phyloP scores from a whole-genome alignment of 2,329 filamentous ascomycete species.

The Intubia oerlemansii region DNA sequence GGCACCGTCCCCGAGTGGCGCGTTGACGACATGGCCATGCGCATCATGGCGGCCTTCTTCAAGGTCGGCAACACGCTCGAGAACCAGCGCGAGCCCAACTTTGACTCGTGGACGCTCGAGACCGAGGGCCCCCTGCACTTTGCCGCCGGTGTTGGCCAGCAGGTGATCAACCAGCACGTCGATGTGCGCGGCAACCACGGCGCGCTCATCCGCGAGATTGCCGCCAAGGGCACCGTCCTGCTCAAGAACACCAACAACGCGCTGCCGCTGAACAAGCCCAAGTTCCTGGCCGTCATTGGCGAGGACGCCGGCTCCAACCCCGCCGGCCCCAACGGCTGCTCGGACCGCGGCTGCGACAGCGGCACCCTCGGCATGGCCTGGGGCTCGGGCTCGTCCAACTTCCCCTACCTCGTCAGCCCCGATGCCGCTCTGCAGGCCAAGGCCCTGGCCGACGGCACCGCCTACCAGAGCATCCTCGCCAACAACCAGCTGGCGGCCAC shows the following conservation, averaged over 20 bases:
- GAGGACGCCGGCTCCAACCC: constrained; percentile 62
- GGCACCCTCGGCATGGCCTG: constrained; percentile 55
- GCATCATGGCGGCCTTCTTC: constrained; percentile 25
- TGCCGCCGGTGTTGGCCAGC: constrained; percentile 29
- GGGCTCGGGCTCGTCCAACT: constrained; percentile 55
- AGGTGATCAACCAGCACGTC: constrained; percentile 59
- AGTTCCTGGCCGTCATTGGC: constrained; percentile 57
- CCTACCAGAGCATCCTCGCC: constrained; percentile 45
- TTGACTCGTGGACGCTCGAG: constrained; percentile 68
- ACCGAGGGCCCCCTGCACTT: constrained; percentile 51
- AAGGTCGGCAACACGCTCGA: constrained; percentile 36
- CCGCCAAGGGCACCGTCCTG: constrained; percentile 63
- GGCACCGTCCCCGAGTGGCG: constrained; percentile 51
- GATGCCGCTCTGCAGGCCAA: constrained; percentile 45
- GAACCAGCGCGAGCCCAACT: constrained; percentile 42
- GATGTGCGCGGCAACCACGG: constrained; percentile 65
- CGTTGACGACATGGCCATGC: constrained; percentile 59
- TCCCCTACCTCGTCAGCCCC: constrained; percentile 58
- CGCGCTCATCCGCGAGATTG: constrained; percentile 51
- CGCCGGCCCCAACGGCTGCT: constrained; percentile 59
- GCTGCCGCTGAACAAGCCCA: constrained; percentile 61
- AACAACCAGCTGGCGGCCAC: constrained; percentile 42
- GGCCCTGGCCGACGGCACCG: constrained; percentile 34
- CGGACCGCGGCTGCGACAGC: constrained; percentile 37
- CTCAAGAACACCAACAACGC: constrained; percentile 63